Conservation (phyloP, 2,329 filamentous ascomycete species). For the Aspergillus awamori region DNA sequence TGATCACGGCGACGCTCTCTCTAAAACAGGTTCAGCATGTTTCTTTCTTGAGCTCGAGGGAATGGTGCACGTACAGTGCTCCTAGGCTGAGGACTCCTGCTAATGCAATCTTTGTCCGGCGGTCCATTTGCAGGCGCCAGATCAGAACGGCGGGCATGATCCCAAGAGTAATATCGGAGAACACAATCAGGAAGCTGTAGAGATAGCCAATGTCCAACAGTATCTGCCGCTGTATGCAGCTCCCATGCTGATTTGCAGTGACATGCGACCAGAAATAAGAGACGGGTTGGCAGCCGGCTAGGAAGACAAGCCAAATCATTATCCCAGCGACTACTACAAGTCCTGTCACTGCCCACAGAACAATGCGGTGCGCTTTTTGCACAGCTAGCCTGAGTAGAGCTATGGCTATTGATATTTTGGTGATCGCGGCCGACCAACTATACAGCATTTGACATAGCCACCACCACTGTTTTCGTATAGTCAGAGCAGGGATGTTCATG, state of each 20-base stretch:
- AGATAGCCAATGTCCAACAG: constrained; percentile 57
- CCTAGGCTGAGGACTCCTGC: constrained; percentile 58
- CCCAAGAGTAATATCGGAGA: constrained; percentile 53
- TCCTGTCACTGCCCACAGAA: constrained; percentile 50
- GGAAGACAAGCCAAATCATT: constrained; percentile 52
- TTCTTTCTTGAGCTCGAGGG: too few relatives aligned
- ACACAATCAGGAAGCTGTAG: constrained; percentile 49
- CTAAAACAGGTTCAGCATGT: not conserved
- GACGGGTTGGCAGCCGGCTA: constrained; percentile 56
- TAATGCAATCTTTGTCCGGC: constrained; percentile 54
- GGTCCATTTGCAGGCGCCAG: constrained; percentile 58
- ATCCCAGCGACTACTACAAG: constrained; percentile 48
- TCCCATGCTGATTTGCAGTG: constrained; percentile 31
- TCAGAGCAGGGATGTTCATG: not conserved
- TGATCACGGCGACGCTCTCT: constrained; percentile 31
- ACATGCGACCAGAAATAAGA: constrained; percentile 52
- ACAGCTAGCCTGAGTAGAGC: constrained; percentile 56
- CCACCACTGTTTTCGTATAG: constrained; percentile 38
- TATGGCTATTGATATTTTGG: constrained; percentile 55
- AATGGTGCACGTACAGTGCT: constrained; percentile 41
- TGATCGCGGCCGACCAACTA: constrained; percentile 44
- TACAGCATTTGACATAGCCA: constrained; percentile 58
- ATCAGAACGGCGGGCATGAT: constrained; percentile 58
- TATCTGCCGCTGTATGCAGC: constrained; percentile 47
- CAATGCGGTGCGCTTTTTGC: constrained; percentile 41